Base-by-base conservation (phyloP, 306 rosid species). In the Carpinus viminea region DNA sequence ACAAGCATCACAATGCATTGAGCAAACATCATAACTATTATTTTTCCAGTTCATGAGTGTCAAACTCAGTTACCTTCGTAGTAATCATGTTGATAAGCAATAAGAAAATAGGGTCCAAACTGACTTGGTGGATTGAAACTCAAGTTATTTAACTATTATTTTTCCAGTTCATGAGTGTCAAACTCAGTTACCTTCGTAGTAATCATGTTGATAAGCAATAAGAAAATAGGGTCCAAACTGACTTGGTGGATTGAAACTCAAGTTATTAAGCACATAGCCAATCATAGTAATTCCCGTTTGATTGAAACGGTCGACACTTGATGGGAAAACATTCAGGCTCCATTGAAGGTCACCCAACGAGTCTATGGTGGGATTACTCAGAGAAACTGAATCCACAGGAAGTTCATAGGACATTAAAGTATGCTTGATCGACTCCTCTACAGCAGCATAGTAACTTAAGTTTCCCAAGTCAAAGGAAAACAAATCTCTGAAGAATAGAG, bases 21-120 rank as follows among this genome's bases (percentile, higher is more conserved):
- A 57, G 65, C 12, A 57, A 57, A 21, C 65, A 74, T 55, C 24
- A 59, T n/a, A 24, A 38, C 12, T 55, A 41, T 41, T n/a, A 38
- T 7, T 36, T 16, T 56, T 57, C n/a, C 4, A 9, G 34, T 60
- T 74, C 21, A 28, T 2, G n/a, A n/a, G n/a, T 31, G 34, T 31
- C 34, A 31, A 31, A 1, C 34, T 31, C 34, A 31, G 57, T 76
- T 82, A 87, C 98, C 93, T 53, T 57, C 38, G 52, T 34, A 78
- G 48, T 72, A 6, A 18, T 6, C 74, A 73, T 86, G 81, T 0
- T 2, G 4, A 43, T 76, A 60, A 50, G 51, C 81, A 38, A 2
- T n/a, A 16, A 85, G 82, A 83, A 28, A 78, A 75, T n/a, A 83
- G 31, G 98, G 93, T 77, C 98, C 97, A 53, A 81, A 89, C 12